Evolutionary conservation across 352 stramenopile species (phyloP).

Genomic region (Thalassiosira sp.): DNA sequence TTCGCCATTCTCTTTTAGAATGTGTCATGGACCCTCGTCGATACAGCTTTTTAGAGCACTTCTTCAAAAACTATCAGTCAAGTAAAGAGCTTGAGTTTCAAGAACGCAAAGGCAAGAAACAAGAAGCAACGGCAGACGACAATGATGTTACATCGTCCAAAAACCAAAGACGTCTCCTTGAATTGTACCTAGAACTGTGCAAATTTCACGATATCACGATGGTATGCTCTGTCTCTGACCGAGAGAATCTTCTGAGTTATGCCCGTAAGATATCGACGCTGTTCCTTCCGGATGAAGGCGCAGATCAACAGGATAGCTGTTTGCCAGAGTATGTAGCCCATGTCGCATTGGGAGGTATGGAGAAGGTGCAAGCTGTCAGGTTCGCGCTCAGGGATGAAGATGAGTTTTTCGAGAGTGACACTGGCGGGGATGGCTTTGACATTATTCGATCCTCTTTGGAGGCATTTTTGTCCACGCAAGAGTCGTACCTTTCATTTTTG

Average conservation of each 20-base stretch:
- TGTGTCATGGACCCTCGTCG: conserved; percentile 42
- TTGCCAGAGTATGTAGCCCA: conserved; percentile 40
- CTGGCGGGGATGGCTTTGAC: conserved; percentile 43
- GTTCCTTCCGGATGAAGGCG: conserved; percentile 31
- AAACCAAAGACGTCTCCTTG: conserved; percentile 39
- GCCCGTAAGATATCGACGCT: conserved; percentile 25
- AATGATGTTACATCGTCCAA: conserved; percentile 34
- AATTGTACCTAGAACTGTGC: conserved; percentile 44
- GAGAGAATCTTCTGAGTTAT: conserved; percentile 38
- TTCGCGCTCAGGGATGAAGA: conserved; percentile 46
- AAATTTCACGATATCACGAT: conserved; percentile 33
- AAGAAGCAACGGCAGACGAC: conserved; percentile 6
- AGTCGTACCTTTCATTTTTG: conserved; percentile 75
- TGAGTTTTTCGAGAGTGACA: conserved; percentile 38
- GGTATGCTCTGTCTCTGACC: conserved; percentile 40
- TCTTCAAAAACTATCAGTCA: conserved; percentile 28
- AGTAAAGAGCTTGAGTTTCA: conserved; percentile 21
- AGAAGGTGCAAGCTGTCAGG: conserved; percentile 39
- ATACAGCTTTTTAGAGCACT: conserved; percentile 45
- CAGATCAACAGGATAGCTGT: conserved; percentile 2
- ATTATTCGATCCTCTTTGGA: conserved; percentile 34
- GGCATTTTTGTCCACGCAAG: conserved; percentile 39
- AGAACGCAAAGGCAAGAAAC: not conserved
- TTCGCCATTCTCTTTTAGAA: conserved; percentile 38
- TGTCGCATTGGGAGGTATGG: conserved; percentile 37